Evolutionary conservation across 1,284 basidiomycete genomes (phyloP).

Genomic region (Ganoderma sp.): DNA sequence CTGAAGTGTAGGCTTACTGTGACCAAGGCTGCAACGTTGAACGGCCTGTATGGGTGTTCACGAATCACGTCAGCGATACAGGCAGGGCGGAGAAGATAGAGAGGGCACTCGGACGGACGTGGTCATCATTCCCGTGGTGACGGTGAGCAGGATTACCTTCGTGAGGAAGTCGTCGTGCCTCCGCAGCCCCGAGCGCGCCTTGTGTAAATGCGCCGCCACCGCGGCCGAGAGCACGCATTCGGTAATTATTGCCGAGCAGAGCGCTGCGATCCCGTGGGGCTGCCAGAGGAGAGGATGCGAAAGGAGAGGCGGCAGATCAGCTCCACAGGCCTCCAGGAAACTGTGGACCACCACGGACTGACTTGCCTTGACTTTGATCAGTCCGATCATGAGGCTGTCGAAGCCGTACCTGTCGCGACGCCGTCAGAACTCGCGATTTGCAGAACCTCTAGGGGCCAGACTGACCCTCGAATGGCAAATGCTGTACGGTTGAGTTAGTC

Average conservation of each 20-base stretch:
- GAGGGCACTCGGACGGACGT: not conserved
- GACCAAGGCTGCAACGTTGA: not conserved
- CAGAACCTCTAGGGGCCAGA: too few relatives aligned
- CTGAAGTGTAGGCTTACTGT: not conserved
- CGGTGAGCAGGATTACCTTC: not conserved
- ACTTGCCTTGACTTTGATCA: not conserved
- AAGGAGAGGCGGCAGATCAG: too few relatives aligned
- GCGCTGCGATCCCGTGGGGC: not conserved
- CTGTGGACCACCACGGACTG: not conserved
- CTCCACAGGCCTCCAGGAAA: too few relatives aligned
- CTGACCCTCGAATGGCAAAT: not conserved
- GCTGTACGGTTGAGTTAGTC: not conserved
- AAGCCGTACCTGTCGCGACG: not conserved
- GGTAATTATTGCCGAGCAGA: not conserved
- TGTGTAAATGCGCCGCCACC: not conserved
- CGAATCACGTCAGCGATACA: too few relatives aligned
- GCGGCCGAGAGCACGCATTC: not conserved
- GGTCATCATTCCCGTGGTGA: not conserved
- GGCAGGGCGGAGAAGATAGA: not conserved
- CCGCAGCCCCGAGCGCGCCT: not conserved
- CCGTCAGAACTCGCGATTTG: not conserved
- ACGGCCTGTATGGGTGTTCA: not conserved
- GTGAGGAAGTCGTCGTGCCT: not conserved
- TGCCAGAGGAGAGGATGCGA: not conserved
- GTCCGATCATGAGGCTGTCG: not conserved